phyloP scores from a whole-genome alignment of 108 stramenopile species.

The Stephanodiscus triporus region DNA sequence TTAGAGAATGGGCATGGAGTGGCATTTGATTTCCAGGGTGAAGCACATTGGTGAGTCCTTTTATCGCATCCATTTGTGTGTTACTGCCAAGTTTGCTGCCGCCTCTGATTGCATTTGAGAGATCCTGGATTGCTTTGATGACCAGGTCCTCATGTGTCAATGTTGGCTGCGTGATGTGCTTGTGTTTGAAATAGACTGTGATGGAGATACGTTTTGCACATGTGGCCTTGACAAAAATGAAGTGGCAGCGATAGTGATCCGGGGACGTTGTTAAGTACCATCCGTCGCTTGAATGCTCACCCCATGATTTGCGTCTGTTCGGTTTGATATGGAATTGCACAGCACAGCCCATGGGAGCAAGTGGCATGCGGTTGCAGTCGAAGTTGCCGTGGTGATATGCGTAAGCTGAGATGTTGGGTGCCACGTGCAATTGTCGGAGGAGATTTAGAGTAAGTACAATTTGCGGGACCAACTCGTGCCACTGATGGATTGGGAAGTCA shows the following conservation, averaged over 20 bases:
- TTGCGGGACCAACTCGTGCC: no score
- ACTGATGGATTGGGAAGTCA: no score
- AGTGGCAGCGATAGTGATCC: conserved; percentile 28
- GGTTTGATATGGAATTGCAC: conserved; percentile 39
- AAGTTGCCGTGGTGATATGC: conserved; percentile 22
- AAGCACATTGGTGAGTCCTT: conserved; percentile 44
- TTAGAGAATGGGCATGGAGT: conserved; percentile 50
- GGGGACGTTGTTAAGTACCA: conserved; percentile 24
- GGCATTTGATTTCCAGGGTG: conserved; percentile 55
- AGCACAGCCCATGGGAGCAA: conserved; percentile 50
- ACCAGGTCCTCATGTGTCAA: conserved; percentile 9
- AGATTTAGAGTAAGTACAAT: no score
- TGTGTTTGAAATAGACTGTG: conserved; percentile 37
- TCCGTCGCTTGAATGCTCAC: conserved; percentile 22
- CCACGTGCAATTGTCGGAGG: neutral
- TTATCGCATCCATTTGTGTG: conserved; percentile 54
- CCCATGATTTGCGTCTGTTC: conserved; percentile 20
- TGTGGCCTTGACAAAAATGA: conserved; percentile 20
- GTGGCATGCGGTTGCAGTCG: conserved; percentile 53
- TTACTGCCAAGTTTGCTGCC: conserved; percentile 55
- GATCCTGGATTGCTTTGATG: neutral
- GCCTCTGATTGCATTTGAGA: neutral
- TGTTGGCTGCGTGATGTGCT: conserved; percentile 30
- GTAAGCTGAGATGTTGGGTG: conserved; percentile 1
- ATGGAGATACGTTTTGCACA: conserved; percentile 17